Evolutionary conservation across 345 rosid genomes (phyloP).

Genomic region (Heritiera littoralis): DNA sequence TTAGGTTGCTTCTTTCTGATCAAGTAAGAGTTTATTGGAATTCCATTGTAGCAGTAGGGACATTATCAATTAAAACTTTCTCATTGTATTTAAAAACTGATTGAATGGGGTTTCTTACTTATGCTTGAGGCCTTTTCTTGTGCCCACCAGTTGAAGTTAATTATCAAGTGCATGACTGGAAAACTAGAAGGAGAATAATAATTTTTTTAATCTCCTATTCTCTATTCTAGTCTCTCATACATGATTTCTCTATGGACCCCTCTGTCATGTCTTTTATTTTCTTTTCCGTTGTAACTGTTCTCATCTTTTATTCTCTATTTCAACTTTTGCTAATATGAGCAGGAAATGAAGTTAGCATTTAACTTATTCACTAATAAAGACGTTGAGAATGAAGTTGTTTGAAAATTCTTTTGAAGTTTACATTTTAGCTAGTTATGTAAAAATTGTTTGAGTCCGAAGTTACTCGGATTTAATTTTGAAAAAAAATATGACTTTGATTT

Average conservation of each 20-base stretch:
- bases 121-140: conserved; percentile 30
- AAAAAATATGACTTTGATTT: no score
- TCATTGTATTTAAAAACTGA: conserved; percentile 31
- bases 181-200: conserved; percentile 39
- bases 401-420: no score
- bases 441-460: no score
- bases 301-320: no score
- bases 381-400: neutral
- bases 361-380: no score
- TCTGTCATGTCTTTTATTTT: no score
- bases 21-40: conserved; percentile 22
- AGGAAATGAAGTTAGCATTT: no score
- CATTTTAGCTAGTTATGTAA: conserved; percentile 11
- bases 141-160: conserved; percentile 29
- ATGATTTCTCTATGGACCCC: no score
- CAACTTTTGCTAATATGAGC: no score
- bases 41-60: conserved; percentile 34
- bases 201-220: neutral
- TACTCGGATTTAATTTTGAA: no score
- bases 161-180: conserved; percentile 39
- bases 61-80: conserved; percentile 24
- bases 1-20: conserved; percentile 18
- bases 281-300: no score
- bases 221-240: neutral
- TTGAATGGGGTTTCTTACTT: conserved; percentile 37